Evolutionary conservation across 169 alveolate genomes (phyloP), one percentile per base, ranked within the genome.

Genomic region (Eimeria acervulina): DNA sequence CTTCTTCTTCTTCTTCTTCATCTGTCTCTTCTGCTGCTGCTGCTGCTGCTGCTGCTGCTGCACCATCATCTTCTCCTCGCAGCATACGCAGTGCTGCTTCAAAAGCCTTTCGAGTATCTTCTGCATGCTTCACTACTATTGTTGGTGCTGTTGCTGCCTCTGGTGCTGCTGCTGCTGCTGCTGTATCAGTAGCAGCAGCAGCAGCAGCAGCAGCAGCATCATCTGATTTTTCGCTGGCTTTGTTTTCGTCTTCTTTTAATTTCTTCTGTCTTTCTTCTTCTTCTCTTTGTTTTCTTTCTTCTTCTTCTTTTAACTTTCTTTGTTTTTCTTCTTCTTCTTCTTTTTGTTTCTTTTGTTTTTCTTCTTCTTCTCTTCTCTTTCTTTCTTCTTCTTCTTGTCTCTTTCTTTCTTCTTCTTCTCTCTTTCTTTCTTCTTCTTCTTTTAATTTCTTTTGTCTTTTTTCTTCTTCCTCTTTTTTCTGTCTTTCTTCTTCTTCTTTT

Each of bases 321-420:
- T n/a, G n/a, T n/a, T n/a, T 28, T 55, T 13, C 80, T 68, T 13
- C 80, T 28, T 13, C 80, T 68, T 28, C 80, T 28, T 68, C 80
- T 2, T 26, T 68, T 28, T 68, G 40, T 28, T 68, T 68, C 80
- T 36, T 68, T 2, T 17, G 80, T 28, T 36, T 68, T 21, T 59
- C 68, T 13, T 68, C 80, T 26, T 68, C 80, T 68, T 68, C 80
- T 28, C 28, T 36, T 36, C 28, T 68, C n/a, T 68, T 17, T 2
- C 38, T 68, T 23, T 55, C 68, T 23, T 17, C 15, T 1, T 55
- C 68, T 36, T 28, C 28, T 28, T 68, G 80, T 36, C n/a, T 68
- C 80, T 17, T 0, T 68, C 10, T 17, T 68, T 68, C 80, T 68
- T 68, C 80, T 28, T 68, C 80, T 68, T 68, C 80, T 68, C 80